These are phyloP conservation scores for Blastomyces gilchristii DNA, from an alignment of 2,329 filamentous ascomycete species.

Conservation along the genomic window DNA sequence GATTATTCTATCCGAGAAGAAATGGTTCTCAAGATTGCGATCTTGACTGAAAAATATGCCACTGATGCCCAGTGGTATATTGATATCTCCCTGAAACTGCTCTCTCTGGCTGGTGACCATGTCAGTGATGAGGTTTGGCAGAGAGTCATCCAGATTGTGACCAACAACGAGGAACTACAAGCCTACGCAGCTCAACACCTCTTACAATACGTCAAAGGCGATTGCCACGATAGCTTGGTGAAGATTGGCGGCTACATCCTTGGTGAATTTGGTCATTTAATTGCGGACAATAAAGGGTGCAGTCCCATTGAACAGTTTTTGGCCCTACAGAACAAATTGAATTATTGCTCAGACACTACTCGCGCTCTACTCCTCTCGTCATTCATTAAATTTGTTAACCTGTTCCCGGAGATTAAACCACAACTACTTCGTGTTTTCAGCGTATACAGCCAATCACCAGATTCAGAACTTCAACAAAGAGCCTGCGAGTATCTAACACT, in stretches of 20 bases:
- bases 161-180: conserved; percentile 97
- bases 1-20: conserved; percentile 98
- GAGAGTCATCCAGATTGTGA: conserved; percentile 95
- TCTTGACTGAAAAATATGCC: conserved; percentile 95
- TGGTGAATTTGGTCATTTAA: conserved; percentile 92
- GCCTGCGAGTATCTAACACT: conserved; percentile 90
- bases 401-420: conserved; percentile 97
- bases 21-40: conserved; percentile 98
- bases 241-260: conserved; percentile 96
- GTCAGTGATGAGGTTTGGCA: conserved; percentile 99
- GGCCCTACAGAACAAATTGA: conserved; percentile 81
- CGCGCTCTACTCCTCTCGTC: conserved; percentile 89
- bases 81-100: conserved; percentile 85
- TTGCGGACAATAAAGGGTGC: conserved; percentile 82
- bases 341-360: conserved; percentile 77
- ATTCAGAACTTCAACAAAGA: conserved; percentile 90
- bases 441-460: conserved; percentile 84
- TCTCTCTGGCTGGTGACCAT: conserved; percentile 94
- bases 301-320: conserved; percentile 96
- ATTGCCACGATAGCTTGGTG: conserved; percentile 92
- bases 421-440: conserved; percentile 85
- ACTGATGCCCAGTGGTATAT: conserved; percentile 99
- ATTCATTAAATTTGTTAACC: conserved; percentile 95
- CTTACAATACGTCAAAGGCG: conserved; percentile 79
- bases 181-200: conserved; percentile 93